A percentile compares a stretch with the other conserved stretches of the same genome.
Evolutionary conservation across 1,284 basidiomycete species (phyloP).

Genomic region (Pascua sp.): DNA sequence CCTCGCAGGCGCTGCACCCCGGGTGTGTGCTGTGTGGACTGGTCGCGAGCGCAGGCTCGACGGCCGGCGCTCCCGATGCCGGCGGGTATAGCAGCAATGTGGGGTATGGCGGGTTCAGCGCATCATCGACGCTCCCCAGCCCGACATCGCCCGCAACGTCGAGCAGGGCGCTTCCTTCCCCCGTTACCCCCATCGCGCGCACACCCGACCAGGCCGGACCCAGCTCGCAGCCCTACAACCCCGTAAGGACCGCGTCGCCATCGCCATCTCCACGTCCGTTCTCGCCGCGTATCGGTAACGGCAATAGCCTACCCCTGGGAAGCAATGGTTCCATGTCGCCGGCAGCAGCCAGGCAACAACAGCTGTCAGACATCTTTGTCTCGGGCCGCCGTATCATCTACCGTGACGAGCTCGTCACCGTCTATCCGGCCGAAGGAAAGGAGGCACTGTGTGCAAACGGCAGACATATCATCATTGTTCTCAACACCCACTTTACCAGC

Average conservation of each 20-base stretch:
- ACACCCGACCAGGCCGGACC: constrained; percentile 13
- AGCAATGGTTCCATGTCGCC: not conserved
- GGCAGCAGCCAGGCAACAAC: too few species aligned
- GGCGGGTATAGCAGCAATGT: too few species aligned
- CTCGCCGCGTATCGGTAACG: not conserved
- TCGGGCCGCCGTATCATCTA: constrained; percentile 35
- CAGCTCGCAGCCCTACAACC: constrained; percentile 7
- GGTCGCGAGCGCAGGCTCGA: constrained; percentile 20
- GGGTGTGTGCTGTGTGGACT: constrained; percentile 36
- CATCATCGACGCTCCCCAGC: not conserved
- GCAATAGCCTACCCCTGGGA: not conserved
- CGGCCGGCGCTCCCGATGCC: not conserved
- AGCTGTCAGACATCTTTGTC: constrained; percentile 11
- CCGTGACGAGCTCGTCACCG: constrained; percentile 36
- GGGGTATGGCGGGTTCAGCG: too few species aligned
- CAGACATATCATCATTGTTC: constrained; percentile 41
- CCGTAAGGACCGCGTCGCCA: not conserved
- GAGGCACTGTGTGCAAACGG: constrained; percentile 35
- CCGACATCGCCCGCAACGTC: constrained; percentile 7
- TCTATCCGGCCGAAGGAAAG: constrained; percentile 37
- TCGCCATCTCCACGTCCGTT: not conserved
- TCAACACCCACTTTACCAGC: constrained; percentile 42
- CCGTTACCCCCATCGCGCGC: constrained; percentile 10
- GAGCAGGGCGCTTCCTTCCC: not conserved
- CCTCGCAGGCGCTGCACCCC: constrained; percentile 12